Base-by-base conservation (phyloP, 2,329 filamentous ascomycete genomes). In the Scopulariopsis brevicaulis region DNA sequence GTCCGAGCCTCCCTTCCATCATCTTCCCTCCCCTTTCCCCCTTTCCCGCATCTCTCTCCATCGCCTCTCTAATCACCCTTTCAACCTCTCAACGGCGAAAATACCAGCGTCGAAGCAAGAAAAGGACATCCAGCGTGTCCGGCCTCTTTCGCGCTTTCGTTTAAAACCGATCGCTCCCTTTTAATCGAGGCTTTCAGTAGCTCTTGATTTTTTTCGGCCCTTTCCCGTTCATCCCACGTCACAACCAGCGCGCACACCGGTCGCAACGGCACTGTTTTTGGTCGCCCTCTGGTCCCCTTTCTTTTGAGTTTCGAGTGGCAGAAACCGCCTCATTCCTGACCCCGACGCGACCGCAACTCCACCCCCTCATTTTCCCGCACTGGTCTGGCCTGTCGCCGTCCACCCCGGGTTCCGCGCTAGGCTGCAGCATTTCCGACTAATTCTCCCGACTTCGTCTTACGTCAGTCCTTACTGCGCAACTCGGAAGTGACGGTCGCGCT, bases 141-240 rank as follows among this genome's bases (percentile, higher is more conserved):
- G 53, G 34, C 56, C 59, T 57, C 56, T 56, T 63, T 64, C 59
- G 62, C 62, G 62, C 62, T 61, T 61, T 60, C 62, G 56, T 63
- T 53, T 52, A 35, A 32, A 58, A 58, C 56, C 59, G 62, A 62
- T 62, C 56, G 55, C 57, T 58, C 57, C 55, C 62, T 62, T 56
- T 50, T 24, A 54, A 64, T 72, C 71, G 72, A 74, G 72, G 69
- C 72, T 74, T 74, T 79, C 61, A 69, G 68, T 80, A 79, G 77
- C 72, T 70, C 72, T 80, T 75, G 75, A 68, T 67, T 63, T 59
- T 62, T 61, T 62, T 61, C 63, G 60, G 62, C 37, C 37, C 59
- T 59, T 43, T 57, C 22, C 57, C 24, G 51, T 56, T 62, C 61
- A 63, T 62, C 59, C 61, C 63, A 62, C 60, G 61, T 61, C 63